phyloP scores from a whole-genome alignment of 768 basidiomycete genomes.

The Rhodotorula diobovata region DNA sequence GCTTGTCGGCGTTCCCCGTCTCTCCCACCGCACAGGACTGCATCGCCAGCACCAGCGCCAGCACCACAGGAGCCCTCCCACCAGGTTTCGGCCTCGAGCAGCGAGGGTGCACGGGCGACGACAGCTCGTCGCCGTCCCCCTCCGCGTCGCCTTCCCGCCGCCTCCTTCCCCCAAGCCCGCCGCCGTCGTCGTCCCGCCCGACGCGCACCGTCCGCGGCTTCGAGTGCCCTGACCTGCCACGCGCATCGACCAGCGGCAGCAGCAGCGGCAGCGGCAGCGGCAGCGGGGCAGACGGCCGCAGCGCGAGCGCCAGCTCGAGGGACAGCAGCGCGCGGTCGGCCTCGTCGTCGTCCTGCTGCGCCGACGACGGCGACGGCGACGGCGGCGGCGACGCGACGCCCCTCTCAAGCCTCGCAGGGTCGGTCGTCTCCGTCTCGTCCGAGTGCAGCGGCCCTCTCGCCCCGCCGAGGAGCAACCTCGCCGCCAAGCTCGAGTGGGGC shows the following conservation, averaged over 20 bases:
- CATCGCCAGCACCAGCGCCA: not conserved
- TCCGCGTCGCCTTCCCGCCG: too few relatives aligned
- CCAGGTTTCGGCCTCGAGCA: not conserved
- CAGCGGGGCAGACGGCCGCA: not conserved
- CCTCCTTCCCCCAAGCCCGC: too few relatives aligned
- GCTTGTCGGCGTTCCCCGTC: slow-evolving; percentile 20
- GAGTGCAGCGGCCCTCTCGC: not conserved
- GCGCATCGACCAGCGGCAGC: not conserved
- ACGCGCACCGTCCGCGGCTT: not conserved
- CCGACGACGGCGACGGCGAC: not conserved
- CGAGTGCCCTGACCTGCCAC: not conserved
- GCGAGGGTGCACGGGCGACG: not conserved
- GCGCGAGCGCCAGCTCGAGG: not conserved
- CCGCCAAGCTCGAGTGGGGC: not conserved
- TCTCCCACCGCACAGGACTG: not conserved
- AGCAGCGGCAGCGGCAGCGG: too few relatives aligned
- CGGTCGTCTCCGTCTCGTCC: not conserved
- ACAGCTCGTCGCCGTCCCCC: not conserved
- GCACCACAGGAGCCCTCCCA: not conserved
- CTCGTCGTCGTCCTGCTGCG: not conserved
- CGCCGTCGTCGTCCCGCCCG: not conserved
- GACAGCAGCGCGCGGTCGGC: not conserved
- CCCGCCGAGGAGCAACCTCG: not conserved
- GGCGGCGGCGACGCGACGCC: not conserved
- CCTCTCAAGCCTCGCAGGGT: not conserved